Evolutionary conservation across 2,329 filamentous ascomycete genomes (phyloP), one percentile per base, ranked within the genome.

Genomic region (Trichoderma sp.): DNA sequence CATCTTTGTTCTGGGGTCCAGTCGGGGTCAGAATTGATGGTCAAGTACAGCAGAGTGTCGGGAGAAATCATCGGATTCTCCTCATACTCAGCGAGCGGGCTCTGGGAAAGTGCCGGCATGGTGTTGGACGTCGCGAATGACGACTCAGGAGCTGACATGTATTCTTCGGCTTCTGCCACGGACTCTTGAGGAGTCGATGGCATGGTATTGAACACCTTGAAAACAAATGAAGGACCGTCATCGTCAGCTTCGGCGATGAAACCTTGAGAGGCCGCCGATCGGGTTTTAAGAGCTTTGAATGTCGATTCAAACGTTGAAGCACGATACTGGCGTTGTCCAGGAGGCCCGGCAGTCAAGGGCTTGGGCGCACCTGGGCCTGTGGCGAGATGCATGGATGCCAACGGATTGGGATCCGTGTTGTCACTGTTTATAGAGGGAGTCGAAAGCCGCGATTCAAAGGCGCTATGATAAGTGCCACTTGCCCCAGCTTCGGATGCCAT

Each of bases 311-410:
- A 80, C 3, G 81, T 81, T 28, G 82, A 80, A n/a, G 84, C 80
- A 23, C 81, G 84, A 74, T 84, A 84, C 70, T 86, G 85, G 55
- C 86, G 84, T 72, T 85, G 84, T 23, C 87, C 87, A 13, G 87
- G 87, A 55, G 87, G 87, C 2, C 87, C 87, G 32, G 87, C 87
- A 23, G 85, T 88, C 73, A 88, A 76, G 11, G 86, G 87, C 26
- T 79, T 81, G n/a, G 86, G 87, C 20, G 81, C 82, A 6, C 85
- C 85, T 1, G 80, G 78, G 0, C 79, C 80, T 30, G 76, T 78
- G 3, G 80, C 75, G 20, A 81, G 76, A n/a, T 75, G 73, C 57
- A 71, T 74, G n/a, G 73, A 74, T 15, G 53, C n/a, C 17, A 71
- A 30, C 61, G 74, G 61, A 32, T 71, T 71, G 73, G 73, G 63